phyloP scores from a whole-genome alignment of 768 basidiomycete genomes.

The Xerocomellus amylosporus region DNA sequence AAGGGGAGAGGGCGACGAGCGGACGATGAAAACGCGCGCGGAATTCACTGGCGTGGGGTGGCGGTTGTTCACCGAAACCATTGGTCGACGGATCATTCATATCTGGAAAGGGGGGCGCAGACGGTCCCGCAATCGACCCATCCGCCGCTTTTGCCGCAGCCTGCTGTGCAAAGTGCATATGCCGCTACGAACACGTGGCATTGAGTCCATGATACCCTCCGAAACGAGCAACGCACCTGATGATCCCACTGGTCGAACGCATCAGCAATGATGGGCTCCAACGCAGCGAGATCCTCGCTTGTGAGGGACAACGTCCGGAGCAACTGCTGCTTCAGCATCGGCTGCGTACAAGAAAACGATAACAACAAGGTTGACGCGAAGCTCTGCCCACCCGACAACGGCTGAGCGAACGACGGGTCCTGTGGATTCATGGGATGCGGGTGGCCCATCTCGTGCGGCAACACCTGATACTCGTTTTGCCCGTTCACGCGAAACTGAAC shows the following conservation, averaged over 20 bases:
- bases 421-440: conserved; percentile 37
- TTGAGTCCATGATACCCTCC: not conserved
- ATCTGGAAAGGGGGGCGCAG: conserved; percentile 31
- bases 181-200: conserved; percentile 34
- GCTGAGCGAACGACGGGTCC: conserved; percentile 64
- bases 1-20: conserved; percentile 59
- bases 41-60: conserved; percentile 48
- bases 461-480: conserved; percentile 39
- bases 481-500: conserved; percentile 58
- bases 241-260: conserved; percentile 88
- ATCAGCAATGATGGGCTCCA: conserved; percentile 78
- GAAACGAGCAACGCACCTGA: conserved; percentile 47
- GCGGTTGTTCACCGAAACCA: conserved; percentile 30
- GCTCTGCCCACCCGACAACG: conserved; percentile 60
- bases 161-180: conserved; percentile 45
- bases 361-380: conserved; percentile 78
- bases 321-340: conserved; percentile 66
- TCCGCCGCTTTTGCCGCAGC: conserved; percentile 31
- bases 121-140: conserved; percentile 30
- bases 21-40: conserved; percentile 65
- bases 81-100: conserved; percentile 31
- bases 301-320: conserved; percentile 71
- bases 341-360: conserved; percentile 70
- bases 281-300: conserved; percentile 71
- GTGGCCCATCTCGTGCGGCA: conserved; percentile 36